Conservation (phyloP, 164 flowering plant genomes). For the Protea cynaroides region DNA sequence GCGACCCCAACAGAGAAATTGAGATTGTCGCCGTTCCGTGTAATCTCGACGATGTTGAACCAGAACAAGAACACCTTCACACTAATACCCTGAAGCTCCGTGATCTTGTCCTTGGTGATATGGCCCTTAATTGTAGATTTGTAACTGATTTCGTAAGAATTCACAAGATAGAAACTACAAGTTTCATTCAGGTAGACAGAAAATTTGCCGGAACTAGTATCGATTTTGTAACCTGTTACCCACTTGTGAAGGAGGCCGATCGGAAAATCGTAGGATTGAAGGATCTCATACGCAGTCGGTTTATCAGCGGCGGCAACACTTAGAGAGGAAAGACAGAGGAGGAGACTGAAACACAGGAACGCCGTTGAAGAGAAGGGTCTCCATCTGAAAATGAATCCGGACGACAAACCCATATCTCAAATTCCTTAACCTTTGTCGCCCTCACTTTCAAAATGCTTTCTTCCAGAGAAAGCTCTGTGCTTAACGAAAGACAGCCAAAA, state of each 20-base stretch:
- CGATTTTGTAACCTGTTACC: constrained; percentile 40
- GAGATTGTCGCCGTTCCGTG: constrained; percentile 35
- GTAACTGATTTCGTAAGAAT: constrained; percentile 30
- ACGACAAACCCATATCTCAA: background rate
- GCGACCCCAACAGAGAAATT: constrained; percentile 56
- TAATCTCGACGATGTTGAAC: constrained; percentile 51
- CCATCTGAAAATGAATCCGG: background rate
- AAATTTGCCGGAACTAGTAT: constrained; percentile 50
- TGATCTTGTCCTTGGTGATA: constrained; percentile 33
- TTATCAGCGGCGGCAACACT: background rate
- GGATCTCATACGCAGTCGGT: constrained; percentile 30
- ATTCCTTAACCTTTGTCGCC: too few species aligned
- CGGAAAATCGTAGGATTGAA: constrained; percentile 42
- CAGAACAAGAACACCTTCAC: constrained; percentile 56
- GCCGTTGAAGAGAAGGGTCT: constrained; percentile 3
- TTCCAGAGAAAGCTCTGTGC: too few species aligned
- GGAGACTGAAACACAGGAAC: background rate
- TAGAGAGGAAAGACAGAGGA: background rate
- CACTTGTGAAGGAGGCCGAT: constrained; percentile 58
- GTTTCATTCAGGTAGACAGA: constrained; percentile 28
- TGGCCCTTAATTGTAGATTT: constrained; percentile 24
- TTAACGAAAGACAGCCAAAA: too few species aligned
- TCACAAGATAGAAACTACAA: constrained; percentile 46
- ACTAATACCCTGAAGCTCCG: constrained; percentile 35
- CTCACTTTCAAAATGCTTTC: too few species aligned